Conservation (phyloP, 2,329 filamentous ascomycete genomes). For the Knufia fluminis region DNA sequence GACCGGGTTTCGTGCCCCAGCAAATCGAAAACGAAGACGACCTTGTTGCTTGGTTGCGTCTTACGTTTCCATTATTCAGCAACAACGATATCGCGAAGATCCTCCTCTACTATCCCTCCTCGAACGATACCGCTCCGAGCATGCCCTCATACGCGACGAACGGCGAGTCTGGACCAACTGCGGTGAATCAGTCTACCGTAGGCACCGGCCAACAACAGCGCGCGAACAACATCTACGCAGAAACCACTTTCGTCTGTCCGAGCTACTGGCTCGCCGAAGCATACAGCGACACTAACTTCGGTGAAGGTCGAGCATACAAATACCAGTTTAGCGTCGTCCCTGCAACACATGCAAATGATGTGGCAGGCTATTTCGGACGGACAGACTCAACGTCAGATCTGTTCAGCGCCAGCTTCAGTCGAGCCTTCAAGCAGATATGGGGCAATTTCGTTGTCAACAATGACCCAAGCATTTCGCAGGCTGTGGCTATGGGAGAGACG, state of each 20-base stretch:
- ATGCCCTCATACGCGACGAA: conserved; percentile 31
- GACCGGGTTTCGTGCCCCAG: conserved; percentile 36
- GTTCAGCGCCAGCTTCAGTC: conserved; percentile 27
- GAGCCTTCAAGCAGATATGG: conserved; percentile 37
- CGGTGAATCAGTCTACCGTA: conserved; percentile 41
- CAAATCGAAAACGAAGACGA: conserved; percentile 35
- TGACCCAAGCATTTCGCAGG: conserved; percentile 32
- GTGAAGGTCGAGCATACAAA: conserved; percentile 32
- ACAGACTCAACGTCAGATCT: conserved; percentile 15
- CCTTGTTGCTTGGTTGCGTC: conserved; percentile 33
- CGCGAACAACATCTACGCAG: conserved; percentile 44
- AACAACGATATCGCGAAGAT: conserved; percentile 33
- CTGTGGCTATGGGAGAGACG: conserved; percentile 24
- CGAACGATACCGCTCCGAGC: conserved; percentile 23
- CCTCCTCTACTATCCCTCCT: conserved; percentile 31
- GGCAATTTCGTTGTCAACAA: conserved; percentile 40
- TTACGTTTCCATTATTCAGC: conserved; percentile 35
- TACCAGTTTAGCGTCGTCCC: conserved; percentile 47
- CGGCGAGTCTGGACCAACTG: conserved; percentile 34
- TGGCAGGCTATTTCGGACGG: conserved; percentile 22
- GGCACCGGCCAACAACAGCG: conserved; percentile 48
- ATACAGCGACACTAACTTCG: conserved; percentile 41
- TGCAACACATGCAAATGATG: conserved; percentile 44
- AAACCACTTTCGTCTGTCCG: conserved; percentile 48
- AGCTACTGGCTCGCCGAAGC: conserved; percentile 46